Evolutionary conservation across 768 basidiomycete species (phyloP).

Genomic region (Dioszegia crocea): DNA sequence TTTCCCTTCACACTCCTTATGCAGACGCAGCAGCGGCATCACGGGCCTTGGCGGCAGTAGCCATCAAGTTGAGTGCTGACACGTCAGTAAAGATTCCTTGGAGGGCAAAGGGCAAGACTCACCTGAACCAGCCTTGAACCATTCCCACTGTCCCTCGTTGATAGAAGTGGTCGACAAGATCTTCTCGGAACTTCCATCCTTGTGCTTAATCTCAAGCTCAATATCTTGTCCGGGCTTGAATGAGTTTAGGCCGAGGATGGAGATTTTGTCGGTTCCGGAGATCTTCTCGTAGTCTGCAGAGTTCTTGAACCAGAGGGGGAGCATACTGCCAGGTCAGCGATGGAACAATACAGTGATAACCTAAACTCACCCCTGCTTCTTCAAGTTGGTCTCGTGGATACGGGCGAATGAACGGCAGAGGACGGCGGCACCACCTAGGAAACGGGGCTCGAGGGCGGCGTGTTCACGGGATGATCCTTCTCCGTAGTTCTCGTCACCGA

Average conservation of each 20-base stretch:
- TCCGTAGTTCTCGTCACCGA: conserved; percentile 82
- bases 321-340: conserved; percentile 56
- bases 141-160: conserved; percentile 94
- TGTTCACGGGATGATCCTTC: conserved; percentile 98
- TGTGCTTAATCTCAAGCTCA: conserved; percentile 74
- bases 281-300: conserved; percentile 92
- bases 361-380: conserved; percentile 74
- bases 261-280: conserved; percentile 77
- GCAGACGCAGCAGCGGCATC: background rate
- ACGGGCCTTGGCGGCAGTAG: conserved; percentile 37
- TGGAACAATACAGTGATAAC: too few species aligned
- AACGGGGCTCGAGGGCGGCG: conserved; percentile 56
- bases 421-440: conserved; percentile 71
- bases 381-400: conserved; percentile 73
- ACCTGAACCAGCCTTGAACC: conserved; percentile 92
- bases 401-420: conserved; percentile 95
- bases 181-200: conserved; percentile 71
- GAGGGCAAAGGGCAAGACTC: conserved; percentile 62
- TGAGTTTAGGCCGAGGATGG: conserved; percentile 78
- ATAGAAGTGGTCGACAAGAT: conserved; percentile 83
- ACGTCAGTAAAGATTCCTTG: background rate
- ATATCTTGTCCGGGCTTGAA: conserved; percentile 92
- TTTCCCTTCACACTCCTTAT: background rate
- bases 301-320: conserved; percentile 87
- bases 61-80: conserved; percentile 48